Evolutionary conservation across 2,329 filamentous ascomycete genomes (phyloP), one percentile per base, ranked within the genome.

Genomic region (Trichophaea hybrida): DNA sequence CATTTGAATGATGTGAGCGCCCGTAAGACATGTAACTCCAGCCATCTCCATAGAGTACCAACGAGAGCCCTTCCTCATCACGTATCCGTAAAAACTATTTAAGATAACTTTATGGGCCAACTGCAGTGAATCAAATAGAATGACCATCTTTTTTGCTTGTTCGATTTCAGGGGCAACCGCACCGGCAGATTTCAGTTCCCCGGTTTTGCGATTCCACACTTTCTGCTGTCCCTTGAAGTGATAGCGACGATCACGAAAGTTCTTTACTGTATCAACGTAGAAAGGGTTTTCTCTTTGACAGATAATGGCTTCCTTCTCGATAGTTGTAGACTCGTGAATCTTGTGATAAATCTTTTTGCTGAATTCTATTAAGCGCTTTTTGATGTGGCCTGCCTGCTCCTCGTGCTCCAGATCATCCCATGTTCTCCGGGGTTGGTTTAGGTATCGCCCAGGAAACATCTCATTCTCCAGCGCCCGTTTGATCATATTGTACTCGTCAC

Each of bases 11-110:
- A 98, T 98, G 46, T 84, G 87, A 35, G 93, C 93, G 63, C 93
- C 93, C 1, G 93, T 98, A 71, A 98, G 76, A 74, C 93, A 98
- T 46, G 93, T 98, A 4, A 98, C 93, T 68, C 93, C 93, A 13
- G 94, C 93, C 93, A 98, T 98, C 71, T 98, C 93, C 80, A 98
- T 84, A 15, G 93, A 98, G 71, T 98, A 98, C 93, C 93, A 98
- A 58, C 93, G 83, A 40, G 93, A 98, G 37, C 93, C 93, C 72
- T 98, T 98, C 75, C 93, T 80, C 93, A 98, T 98, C 71, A 97
- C 93, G 71, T 98, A 98, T 64, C 93, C 93, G 68, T 98, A 98
- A 76, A 98, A 98, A 59, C 89, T 95, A 76, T 98, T 98, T 58
- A 98, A 73, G 78, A 98, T 98, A 75, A 98, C 93, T 72, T 98